Evolutionary conservation across 129 eudicot species (phyloP), one percentile per base, ranked within the genome.

Genomic region (Pseudognaphalium luteoalbum): DNA sequence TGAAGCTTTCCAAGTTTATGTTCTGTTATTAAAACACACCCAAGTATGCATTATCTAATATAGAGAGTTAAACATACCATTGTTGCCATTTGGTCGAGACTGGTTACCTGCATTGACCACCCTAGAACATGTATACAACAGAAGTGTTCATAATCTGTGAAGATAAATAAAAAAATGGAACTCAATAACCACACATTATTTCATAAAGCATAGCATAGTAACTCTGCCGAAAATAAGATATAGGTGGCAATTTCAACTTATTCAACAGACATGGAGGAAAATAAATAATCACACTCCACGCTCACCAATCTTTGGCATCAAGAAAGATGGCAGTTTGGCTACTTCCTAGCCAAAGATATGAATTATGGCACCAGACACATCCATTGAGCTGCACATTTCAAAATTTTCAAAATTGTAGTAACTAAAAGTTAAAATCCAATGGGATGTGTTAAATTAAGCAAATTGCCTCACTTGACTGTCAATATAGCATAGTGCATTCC

Each of bases 401-500:
- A 32, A 1, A 32, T 0, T 32, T 32, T 0, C 2, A 32, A 32
- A 32, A 32, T 32, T 32, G 34, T 3, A 32, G 1, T 32, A 32
- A 32, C 34, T 0, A 32, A 32, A 32, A 32, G 2, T n/a, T 25
- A 25, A 0, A 32, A 32, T 2, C 1, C 0, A 32, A 32, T 30
- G 33, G 3, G 3, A 32, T 32, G 34, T 32, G 34, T 32, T 32
- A 32, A 32, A 32, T 32, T 32, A 32, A 32, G 34, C 34, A 32
- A 32, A 32, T 32, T 5, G 28, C 15, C 97, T 88, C 65, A 94
- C 99, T 86, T 83, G 74, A 89, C 96, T 17, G 84, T 85, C 58
- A 91, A 67, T 68, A 89, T 47, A 41, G 92, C 97, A 80, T 93
- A 91, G 52, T 83, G 87, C 93, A 94, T 91, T 74, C 99, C 93